phyloP scores from a whole-genome alignment of 2,329 filamentous ascomycete species.

The Diaporthe vaccinii region DNA sequence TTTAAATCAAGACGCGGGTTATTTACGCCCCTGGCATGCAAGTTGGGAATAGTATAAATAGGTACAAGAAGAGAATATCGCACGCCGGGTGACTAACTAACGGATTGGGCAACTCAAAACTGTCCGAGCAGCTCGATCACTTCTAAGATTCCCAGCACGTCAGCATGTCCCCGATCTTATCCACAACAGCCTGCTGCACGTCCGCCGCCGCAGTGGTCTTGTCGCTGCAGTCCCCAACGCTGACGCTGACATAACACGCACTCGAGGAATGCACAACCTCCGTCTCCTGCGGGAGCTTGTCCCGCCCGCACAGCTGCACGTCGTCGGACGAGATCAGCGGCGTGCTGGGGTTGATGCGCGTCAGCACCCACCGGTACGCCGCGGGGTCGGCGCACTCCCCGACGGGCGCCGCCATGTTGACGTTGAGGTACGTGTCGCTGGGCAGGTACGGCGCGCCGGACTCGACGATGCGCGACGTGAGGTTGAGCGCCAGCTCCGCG shows the following conservation, averaged over 20 bases:
- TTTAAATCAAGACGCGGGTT: not conserved
- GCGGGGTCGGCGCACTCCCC: conserved; percentile 63
- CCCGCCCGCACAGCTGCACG: conserved; percentile 67
- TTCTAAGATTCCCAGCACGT: conserved; percentile 28
- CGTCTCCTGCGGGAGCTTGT: conserved; percentile 70
- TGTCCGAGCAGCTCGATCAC: not conserved
- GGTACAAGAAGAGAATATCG: not conserved
- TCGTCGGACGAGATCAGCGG: conserved; percentile 67
- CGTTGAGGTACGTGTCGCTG: conserved; percentile 72
- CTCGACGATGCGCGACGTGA: conserved; percentile 68
- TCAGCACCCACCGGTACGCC: conserved; percentile 75
- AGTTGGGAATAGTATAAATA: not conserved
- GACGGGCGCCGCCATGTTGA: conserved; percentile 73
- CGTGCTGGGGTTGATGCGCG: conserved; percentile 66
- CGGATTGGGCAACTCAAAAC: not conserved
- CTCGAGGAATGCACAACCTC: conserved; percentile 61
- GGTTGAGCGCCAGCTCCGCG: conserved; percentile 70
- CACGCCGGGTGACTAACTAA: not conserved
- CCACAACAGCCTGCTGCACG: conserved; percentile 63
- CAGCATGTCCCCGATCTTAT: conserved; percentile 57
- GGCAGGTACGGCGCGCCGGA: conserved; percentile 75
- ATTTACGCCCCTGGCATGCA: not conserved
- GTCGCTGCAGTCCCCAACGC: conserved; percentile 70
- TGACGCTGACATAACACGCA: conserved; percentile 74
- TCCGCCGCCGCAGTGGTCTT: conserved; percentile 71